Evolutionary conservation across 345 rosid species (phyloP), one percentile per base, ranked within the genome.

Genomic region (Gossypium arboreum): DNA sequence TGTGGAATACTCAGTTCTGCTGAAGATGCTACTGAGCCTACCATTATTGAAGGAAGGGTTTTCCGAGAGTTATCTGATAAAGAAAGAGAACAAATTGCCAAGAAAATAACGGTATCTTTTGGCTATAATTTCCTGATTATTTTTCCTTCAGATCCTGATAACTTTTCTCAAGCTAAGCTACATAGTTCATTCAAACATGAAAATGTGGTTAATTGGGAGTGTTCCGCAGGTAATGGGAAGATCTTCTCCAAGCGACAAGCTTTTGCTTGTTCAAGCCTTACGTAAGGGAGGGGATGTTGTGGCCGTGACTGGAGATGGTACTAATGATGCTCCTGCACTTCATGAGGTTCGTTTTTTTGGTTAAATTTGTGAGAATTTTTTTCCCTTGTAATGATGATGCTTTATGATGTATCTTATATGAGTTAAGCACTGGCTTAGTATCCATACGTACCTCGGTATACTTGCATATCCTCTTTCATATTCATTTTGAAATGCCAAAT

Each of bases 261-360:
- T 93, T 77, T 88, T 95, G 75, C 94, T 95, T 75, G 99, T 95
- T 75, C 98, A 95, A 91, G 98, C 99, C 20, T 82, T 95, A 57
- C 88, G 94, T 71, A 95, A 87, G 82, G 83, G 84, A 70, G 98
- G 99, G 64, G 97, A 93, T 77, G 99, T 95, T 81, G 99, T 95
- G 73, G 99, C 98, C 70, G 99, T 95, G 75, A 95, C 98, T 64
- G 99, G 99, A 79, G 99, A 95, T 85, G 99, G 98, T 68, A 95
- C 99, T 52, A 95, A 95, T 83, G 99, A 95, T 82, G 99, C 99
- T 82, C 99, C 99, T 75, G 99, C 99, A 68, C 94, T 95, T 76
- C 97, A 93, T 61, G 99, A 95, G 99, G 99, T 95, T 78, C 75
- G 79, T 48, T 15, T 39, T 8, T 57, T 11, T 34, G 67, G 27